These are phyloP conservation scores for Shiraia bambusicola DNA, from an alignment of 2,329 filamentous ascomycete species.

Conservation along the genomic window DNA sequence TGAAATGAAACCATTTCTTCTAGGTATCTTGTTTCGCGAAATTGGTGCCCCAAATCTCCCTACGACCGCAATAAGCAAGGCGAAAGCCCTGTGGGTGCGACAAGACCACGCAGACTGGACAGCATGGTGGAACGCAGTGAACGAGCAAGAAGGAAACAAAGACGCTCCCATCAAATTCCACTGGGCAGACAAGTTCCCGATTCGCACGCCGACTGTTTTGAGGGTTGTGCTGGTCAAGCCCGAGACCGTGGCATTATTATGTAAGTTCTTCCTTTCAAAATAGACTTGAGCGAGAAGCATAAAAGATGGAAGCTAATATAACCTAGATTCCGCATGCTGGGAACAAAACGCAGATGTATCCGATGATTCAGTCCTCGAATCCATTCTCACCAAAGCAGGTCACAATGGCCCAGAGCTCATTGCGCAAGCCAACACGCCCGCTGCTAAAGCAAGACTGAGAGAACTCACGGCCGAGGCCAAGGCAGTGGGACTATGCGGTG, in stretches of 20 bases:
- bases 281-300: too few species aligned
- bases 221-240: conserved; percentile 35
- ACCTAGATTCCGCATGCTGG: conserved; percentile 37
- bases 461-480: conserved; percentile 37
- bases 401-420: conserved; percentile 29
- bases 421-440: conserved; percentile 25
- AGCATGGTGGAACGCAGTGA: conserved; percentile 37
- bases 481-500: conserved; percentile 34
- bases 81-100: conserved; percentile 30
- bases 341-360: conserved; percentile 33
- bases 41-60: conserved; percentile 40
- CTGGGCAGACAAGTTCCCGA: conserved; percentile 37
- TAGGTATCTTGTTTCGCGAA: conserved; percentile 39
- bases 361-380: conserved; percentile 24
- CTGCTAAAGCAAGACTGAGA: conserved; percentile 27
- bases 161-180: conserved; percentile 32
- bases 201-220: conserved; percentile 37
- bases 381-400: conserved; percentile 29
- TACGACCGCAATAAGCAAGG: conserved; percentile 21
- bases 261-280: conserved; percentile 14
- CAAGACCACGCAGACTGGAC: conserved; percentile 39
- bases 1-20: conserved; percentile 35
- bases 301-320: conserved; percentile 8
- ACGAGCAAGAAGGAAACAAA: conserved; percentile 25
- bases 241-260: conserved; percentile 21